Evolutionary conservation across 2,329 filamentous ascomycete species (phyloP).

Genomic region (Aspergillus aculeatus): DNA sequence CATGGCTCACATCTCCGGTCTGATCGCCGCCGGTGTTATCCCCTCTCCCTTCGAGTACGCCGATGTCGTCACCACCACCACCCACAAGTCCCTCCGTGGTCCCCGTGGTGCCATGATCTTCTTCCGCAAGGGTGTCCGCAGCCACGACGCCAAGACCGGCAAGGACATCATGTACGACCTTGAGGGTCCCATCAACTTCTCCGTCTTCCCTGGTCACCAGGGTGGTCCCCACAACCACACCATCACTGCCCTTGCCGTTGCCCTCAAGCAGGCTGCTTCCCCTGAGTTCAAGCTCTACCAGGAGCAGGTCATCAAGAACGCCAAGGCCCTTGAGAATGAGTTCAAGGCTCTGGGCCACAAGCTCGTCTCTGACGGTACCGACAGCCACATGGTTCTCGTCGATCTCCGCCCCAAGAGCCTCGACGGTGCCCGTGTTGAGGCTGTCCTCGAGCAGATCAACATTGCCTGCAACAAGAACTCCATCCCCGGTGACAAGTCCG

Average conservation of each 20-base stretch:
- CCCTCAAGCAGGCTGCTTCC: slow-evolving; percentile 86
- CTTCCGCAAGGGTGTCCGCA: slow-evolving; percentile 88
- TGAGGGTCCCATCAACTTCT: slow-evolving; percentile 89
- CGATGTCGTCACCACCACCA: slow-evolving; percentile 96
- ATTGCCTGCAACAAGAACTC: slow-evolving; percentile 99
- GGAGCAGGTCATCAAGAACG: slow-evolving; percentile 82
- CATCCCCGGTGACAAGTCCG: slow-evolving; percentile 95
- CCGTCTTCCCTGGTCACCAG: slow-evolving; percentile 97
- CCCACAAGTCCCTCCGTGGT: slow-evolving; percentile 94
- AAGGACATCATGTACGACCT: slow-evolving; percentile 85
- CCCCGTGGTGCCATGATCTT: slow-evolving; percentile 98
- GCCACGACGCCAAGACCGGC: slow-evolving; percentile 79
- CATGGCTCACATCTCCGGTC: slow-evolving; percentile 95
- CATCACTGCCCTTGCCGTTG: slow-evolving; percentile 91
- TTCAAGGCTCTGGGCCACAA: slow-evolving; percentile 71
- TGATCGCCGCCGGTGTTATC: slow-evolving; percentile 88
- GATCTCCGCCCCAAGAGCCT: slow-evolving; percentile 87
- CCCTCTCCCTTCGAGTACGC: slow-evolving; percentile 85
- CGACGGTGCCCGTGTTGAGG: slow-evolving; percentile 90
- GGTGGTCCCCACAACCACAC: slow-evolving; percentile 99
- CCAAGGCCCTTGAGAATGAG: slow-evolving; percentile 80
- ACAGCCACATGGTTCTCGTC: slow-evolving; percentile 92
- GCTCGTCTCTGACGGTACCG: slow-evolving; percentile 89
- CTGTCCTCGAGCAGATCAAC: slow-evolving; percentile 95
- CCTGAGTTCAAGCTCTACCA: slow-evolving; percentile 93